Evolutionary conservation across 2,329 filamentous ascomycete species (phyloP).

Genomic region (Epichloe scottii): DNA sequence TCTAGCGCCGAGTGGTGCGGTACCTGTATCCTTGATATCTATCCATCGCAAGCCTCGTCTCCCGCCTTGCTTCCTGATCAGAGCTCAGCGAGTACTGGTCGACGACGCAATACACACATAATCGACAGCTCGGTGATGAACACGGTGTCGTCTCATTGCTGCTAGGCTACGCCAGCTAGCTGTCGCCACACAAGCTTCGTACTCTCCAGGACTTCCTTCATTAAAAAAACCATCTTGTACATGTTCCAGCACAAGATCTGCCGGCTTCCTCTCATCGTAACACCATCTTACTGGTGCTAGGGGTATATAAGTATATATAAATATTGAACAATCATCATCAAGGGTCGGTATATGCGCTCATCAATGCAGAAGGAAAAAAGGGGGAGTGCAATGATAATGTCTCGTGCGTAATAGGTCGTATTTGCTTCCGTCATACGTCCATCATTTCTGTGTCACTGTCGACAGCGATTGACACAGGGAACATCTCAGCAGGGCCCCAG

Average conservation of each 20-base stretch:
- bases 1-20: not conserved
- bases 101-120: not conserved
- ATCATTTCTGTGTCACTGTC: slow-evolving; percentile 46
- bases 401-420: not conserved
- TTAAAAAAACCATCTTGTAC: slow-evolving; percentile 10
- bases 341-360: not conserved
- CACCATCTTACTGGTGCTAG: slow-evolving; percentile 5
- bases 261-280: slow-evolving; percentile 10
- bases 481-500: slow-evolving; percentile 66
- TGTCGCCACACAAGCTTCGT: not conserved
- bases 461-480: slow-evolving; percentile 23
- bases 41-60: not conserved
- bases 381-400: not conserved
- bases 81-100: not conserved
- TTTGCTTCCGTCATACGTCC: slow-evolving; percentile 32
- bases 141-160: not conserved
- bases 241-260: slow-evolving; percentile 13
- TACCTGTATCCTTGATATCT: not conserved
- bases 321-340: slow-evolving; percentile 3
- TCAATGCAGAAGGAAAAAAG: not conserved
- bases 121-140: not conserved
- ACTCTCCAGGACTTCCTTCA: not conserved
- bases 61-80: not conserved
- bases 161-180: not conserved
- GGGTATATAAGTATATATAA: slow-evolving; percentile 1